phyloP scores from a whole-genome alignment of 2,329 filamentous ascomycete genomes.

The Colletotrichum truncatum region DNA sequence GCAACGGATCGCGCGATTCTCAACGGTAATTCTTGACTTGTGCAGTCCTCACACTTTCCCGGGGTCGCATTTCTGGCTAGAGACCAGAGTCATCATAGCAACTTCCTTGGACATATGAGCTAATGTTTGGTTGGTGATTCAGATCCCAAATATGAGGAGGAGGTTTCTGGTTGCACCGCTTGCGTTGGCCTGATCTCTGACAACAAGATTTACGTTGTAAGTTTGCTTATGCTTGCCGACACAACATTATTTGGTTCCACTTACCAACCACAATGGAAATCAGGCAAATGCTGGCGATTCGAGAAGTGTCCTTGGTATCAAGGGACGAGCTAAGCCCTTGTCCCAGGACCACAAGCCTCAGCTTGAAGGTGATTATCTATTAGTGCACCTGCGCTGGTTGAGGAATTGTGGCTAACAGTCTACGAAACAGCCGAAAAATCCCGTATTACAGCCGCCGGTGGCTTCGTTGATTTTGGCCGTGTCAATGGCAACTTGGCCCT shows the following conservation, averaged over 20 bases:
- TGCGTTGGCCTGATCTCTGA: slow-evolving; percentile 89
- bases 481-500: slow-evolving; percentile 98
- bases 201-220: slow-evolving; percentile 93
- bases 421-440: slow-evolving; percentile 84
- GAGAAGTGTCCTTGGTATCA: slow-evolving; percentile 92
- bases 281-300: slow-evolving; percentile 98
- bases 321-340: slow-evolving; percentile 94
- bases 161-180: slow-evolving; percentile 97
- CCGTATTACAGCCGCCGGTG: slow-evolving; percentile 92
- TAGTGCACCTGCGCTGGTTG: not conserved
- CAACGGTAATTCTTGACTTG: slow-evolving; percentile 71
- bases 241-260: slow-evolving; percentile 36
- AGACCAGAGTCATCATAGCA: not conserved
- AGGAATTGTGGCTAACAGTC: slow-evolving; percentile 7
- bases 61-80: not conserved
- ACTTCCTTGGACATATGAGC: not conserved
- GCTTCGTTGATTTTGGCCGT: slow-evolving; percentile 97
- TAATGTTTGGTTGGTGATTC: slow-evolving; percentile 30
- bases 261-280: slow-evolving; percentile 16
- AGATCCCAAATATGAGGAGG: slow-evolving; percentile 98
- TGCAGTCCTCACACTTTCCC: slow-evolving; percentile 34
- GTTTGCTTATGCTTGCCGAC: slow-evolving; percentile 49
- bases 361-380: slow-evolving; percentile 78
- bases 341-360: slow-evolving; percentile 99
- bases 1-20: slow-evolving; percentile 96